Evolutionary conservation across 345 rosid species (phyloP).

Genomic region (Isatis tinctoria): DNA sequence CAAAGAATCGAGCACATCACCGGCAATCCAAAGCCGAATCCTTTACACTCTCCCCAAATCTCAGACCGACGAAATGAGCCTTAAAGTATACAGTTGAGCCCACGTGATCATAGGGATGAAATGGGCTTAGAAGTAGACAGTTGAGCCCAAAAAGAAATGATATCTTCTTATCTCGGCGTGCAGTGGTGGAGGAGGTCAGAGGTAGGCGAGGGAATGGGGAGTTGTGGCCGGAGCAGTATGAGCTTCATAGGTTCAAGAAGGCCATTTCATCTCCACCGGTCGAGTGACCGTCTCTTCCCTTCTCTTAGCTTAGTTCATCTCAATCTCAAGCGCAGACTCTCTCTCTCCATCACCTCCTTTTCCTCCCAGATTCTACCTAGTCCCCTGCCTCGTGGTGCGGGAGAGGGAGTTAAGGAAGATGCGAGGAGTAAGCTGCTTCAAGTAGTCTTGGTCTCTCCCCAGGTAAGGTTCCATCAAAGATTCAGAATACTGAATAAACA

Average conservation of each 20-base stretch:
- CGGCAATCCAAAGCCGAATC: slow-evolving; percentile 82
- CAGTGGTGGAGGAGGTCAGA: background rate
- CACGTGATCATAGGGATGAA: too few species aligned
- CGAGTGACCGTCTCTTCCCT: slow-evolving; percentile 31
- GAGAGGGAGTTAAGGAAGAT: slow-evolving; percentile 38
- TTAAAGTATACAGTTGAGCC: too few species aligned
- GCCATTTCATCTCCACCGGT: slow-evolving; percentile 19
- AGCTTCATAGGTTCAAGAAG: slow-evolving; percentile 36
- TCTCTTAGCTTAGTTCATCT: slow-evolving; percentile 30
- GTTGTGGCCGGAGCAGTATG: slow-evolving; percentile 27
- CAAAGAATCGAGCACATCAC: slow-evolving; percentile 49
- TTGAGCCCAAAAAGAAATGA: background rate
- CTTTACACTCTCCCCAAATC: slow-evolving; percentile 82
- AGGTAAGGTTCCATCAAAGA: too few species aligned
- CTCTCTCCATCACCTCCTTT: slow-evolving; percentile 13
- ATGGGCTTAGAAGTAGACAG: too few species aligned
- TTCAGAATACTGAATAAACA: too few species aligned
- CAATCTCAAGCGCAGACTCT: slow-evolving; percentile 33
- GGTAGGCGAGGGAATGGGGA: slow-evolving; percentile 19
- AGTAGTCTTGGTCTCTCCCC: slow-evolving; percentile 94
- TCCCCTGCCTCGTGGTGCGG: slow-evolving; percentile 43
- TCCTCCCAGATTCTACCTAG: slow-evolving; percentile 39
- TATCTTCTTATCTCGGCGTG: background rate
- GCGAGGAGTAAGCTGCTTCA: slow-evolving; percentile 60
- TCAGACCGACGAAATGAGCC: slow-evolving; percentile 1